Conservation (phyloP, 2,329 filamentous ascomycete genomes). For the Phialocephala sp. region DNA sequence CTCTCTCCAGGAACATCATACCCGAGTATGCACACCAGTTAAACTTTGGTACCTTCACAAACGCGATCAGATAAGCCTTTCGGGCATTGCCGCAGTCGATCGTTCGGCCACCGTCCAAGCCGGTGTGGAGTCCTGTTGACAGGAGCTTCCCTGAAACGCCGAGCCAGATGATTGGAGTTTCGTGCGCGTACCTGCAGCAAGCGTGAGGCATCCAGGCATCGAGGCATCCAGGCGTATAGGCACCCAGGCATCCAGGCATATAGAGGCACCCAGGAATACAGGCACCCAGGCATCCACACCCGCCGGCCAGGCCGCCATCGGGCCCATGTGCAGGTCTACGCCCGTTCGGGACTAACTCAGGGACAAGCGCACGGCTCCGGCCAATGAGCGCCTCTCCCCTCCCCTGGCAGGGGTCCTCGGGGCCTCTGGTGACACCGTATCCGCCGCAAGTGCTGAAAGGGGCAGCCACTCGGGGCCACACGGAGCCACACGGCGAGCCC, state of each 20-base stretch:
- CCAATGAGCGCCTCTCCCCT: not conserved
- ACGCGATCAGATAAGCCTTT: not conserved
- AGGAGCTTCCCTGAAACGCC: conserved; percentile 1
- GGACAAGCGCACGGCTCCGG: not conserved
- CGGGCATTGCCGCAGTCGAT: not conserved
- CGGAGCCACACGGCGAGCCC: not conserved
- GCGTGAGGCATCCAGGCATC: too few relatives aligned
- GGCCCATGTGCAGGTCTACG: not conserved
- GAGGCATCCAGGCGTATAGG: too few relatives aligned
- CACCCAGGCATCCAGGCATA: too few relatives aligned
- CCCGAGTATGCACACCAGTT: not conserved
- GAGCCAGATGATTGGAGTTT: not conserved
- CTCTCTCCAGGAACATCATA: not conserved
- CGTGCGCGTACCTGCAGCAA: conserved; percentile 4
- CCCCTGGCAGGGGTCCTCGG: not conserved
- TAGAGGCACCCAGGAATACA: too few relatives aligned
- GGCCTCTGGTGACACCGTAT: not conserved
- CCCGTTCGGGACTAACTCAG: conserved; percentile 2
- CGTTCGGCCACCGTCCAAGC: not conserved
- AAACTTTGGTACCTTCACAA: not conserved
- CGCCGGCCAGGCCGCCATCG: not conserved
- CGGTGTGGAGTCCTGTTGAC: not conserved
- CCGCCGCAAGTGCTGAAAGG: not conserved
- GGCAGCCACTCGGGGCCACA: not conserved
- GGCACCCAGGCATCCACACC: not conserved